Evolutionary conservation across 2,329 filamentous ascomycete genomes (phyloP).

Genomic region (Scytalidium lignicola): DNA sequence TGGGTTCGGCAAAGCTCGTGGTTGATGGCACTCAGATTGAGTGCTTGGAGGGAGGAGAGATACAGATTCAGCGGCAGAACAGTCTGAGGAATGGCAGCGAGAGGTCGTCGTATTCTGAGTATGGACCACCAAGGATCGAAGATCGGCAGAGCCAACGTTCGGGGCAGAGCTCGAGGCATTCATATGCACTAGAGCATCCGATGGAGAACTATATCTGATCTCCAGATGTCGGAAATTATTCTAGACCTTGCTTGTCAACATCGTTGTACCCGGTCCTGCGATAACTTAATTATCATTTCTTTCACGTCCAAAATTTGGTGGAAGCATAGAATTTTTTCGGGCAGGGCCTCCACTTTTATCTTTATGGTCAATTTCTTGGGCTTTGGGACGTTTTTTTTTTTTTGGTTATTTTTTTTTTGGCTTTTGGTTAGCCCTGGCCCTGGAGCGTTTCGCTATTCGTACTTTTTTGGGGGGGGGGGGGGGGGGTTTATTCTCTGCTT

Average conservation of each 20-base stretch:
- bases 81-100: conserved; percentile 43
- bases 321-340: no score
- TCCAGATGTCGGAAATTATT: no score
- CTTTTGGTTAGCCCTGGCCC: no score
- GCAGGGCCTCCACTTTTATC: no score
- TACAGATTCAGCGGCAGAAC: conserved; percentile 45
- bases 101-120: conserved; percentile 38
- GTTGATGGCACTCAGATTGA: conserved; percentile 54
- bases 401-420: no score
- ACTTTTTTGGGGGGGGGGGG: background rate
- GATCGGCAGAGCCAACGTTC: background rate
- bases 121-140: conserved; percentile 6
- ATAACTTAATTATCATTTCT: no score
- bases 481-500: background rate
- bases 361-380: no score
- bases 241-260: no score
- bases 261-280: no score
- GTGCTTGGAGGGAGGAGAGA: conserved; percentile 53
- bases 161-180: background rate
- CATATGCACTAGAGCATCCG: background rate
- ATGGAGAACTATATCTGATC: background rate
- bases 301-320: no score
- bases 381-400: no score
- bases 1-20: conserved; percentile 49
- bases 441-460: background rate